Evolutionary conservation across 345 rosid genomes (phyloP), one percentile per base, ranked within the genome.

Genomic region (Stellera chamaejasme): DNA sequence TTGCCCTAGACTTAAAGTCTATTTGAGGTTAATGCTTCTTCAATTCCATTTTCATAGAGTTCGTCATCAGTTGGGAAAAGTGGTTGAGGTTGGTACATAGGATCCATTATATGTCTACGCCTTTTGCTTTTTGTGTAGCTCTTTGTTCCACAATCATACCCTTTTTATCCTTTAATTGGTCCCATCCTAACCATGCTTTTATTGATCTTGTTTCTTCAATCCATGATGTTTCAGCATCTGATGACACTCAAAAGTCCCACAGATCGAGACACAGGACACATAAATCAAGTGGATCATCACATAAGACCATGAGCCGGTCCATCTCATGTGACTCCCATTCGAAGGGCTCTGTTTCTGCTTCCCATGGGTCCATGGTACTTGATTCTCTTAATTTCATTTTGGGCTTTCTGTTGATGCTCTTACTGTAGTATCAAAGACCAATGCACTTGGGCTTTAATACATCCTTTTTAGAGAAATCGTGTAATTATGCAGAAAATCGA

Each of bases 291-390:
- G 81, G 93, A 45, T 85, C 89, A 54, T 78, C 94, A 54, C 82
- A 84, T 55, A 89, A 76, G 86, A 69, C 86, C 26, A 65, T 78
- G 73, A 78, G 82, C 76, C 69, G 79, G 74, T 81, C 94, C 13
- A 62, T 81, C 42, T 89, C 97, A 48, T 82, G 83, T 74, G 99
- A 92, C 56, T 84, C 89, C 8, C 99, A 86, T 50, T 84, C 86
- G 12, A 89, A 86, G 72, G 72, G 72, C 41, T 86, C 94, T 48
- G 63, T 73, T 56, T 72, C 82, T 25, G 64, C 85, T 2, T 74
- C 81, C 55, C 75, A 72, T 59, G 80, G 73, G 66, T 63, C 80
- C 77, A 59, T 67, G 81, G 97, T 93, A 76, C 12, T 48, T 46
- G 42, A 55, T 4, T 15, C 52, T 26, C 28, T 61, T 39, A 16